Percentiles rank a stretch among this genome's conserved stretches.
phyloP scores from a whole-genome alignment of 2,329 filamentous ascomycete species.

The Fusarium concolor region DNA sequence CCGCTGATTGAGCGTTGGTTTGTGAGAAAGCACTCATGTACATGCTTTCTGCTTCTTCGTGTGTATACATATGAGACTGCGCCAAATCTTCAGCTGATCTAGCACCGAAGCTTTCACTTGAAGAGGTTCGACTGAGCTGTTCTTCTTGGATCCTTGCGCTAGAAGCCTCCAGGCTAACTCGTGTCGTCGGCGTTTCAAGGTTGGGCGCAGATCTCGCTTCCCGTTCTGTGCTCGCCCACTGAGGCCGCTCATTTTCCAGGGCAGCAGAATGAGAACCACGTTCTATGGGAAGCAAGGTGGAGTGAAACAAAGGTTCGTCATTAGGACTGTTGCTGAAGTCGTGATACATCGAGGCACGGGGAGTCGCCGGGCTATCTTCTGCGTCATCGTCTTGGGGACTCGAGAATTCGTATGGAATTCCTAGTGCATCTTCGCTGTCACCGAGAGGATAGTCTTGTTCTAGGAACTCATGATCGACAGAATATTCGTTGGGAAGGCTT shows the following conservation, averaged over 20 bases:
- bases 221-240: constrained; percentile 38
- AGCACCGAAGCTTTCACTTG: constrained; percentile 29
- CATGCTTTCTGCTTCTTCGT: constrained; percentile 87
- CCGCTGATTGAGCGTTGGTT: constrained; percentile 47
- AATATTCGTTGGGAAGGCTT: constrained; percentile 43
- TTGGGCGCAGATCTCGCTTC: constrained; percentile 36
- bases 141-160: constrained; percentile 13
- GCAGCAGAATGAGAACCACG: constrained; percentile 34
- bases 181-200: constrained; percentile 40
- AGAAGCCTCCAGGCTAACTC: constrained; percentile 11
- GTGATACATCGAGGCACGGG: constrained; percentile 63
- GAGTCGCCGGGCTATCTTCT: constrained; percentile 60
- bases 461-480: constrained; percentile 32
- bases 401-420: constrained; percentile 66
- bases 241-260: constrained; percentile 32
- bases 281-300: constrained; percentile 34
- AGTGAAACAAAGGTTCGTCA: constrained; percentile 49
- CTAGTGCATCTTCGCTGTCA: constrained; percentile 67
- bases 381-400: constrained; percentile 53
- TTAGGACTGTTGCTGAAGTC: constrained; percentile 47
- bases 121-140: constrained; percentile 23
- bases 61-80: constrained; percentile 77
- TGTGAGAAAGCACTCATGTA: constrained; percentile 81
- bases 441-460: constrained; percentile 48
- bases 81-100: constrained; percentile 62